Evolutionary conservation across 176 grass and related monocot genomes (phyloP), one percentile per base, ranked within the genome.

Genomic region (Cenchrus purpureus): DNA sequence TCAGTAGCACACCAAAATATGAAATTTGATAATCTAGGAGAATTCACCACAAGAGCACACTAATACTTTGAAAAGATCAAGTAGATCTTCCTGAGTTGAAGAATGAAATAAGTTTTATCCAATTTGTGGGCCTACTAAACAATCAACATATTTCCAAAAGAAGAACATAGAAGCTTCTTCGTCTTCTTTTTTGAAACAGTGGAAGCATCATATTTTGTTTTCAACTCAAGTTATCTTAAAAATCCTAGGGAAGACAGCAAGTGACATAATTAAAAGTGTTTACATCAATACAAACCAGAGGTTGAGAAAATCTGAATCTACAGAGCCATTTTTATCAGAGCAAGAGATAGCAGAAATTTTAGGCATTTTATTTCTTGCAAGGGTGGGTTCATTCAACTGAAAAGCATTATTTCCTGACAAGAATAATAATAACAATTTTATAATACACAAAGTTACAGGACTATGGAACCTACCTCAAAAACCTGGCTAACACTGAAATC

Each of bases 401-500:
- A 70, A 81, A 85, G 17, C 14, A 80, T 62, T 53, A 45, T 60
- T n/a, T 32, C 1, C 20, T 57, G 8, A 55, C n/a, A 82, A 31
- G 20, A 68, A 81, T 43, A 76, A 56, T 16, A 77, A 60, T 4
- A 40, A 40, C 37, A 40, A 79, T 6, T 51, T 44, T 58, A 28
- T 3, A 55, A 68, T 65, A 90, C 51, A 54, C 6, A 64, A 61
- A 72, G 59, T 49, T 44, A 65, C 34, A 78, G 32, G 65, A 82
- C 20, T 79, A 58, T n/a, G 80, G 37, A 61, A 71, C 8, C 8
- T 53, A 95, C 93, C 93, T 98, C 93, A 94, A 94, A 98, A 80
- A 88, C 79, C 80, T 98, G 93, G 72, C 96, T 98, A 49, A 95
- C 93, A 83, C 89, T 90, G 83, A 98, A 98, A 90, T 98, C 91